Evolutionary conservation across 768 basidiomycete genomes (phyloP), one percentile per base, ranked within the genome.

Genomic region (Thelephora aurantiotincta): DNA sequence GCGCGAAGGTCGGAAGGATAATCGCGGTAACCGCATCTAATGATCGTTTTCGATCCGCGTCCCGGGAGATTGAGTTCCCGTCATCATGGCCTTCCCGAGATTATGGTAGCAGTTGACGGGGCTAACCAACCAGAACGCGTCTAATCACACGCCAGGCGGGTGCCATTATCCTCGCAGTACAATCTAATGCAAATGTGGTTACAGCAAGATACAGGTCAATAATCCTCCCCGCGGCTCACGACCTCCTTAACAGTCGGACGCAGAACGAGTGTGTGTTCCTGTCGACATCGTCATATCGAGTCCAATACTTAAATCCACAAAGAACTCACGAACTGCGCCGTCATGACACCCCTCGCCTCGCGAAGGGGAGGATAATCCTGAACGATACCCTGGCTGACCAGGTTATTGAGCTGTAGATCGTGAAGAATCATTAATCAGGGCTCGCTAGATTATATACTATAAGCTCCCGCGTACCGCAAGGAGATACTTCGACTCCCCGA

Each of bases 301-400:
- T 42, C 13, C 9, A 20, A 30, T 11, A 43, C 20, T 22, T 43
- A 11, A 11, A n/a, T 19, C 3, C 11, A 48, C 38, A 33, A 44
- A 34, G 34, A 43, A 68, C 79, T 52, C 56, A 87, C 84, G 61
- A 84, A 86, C 69, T 97, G 94, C 9, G 94, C 94, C 0, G 93
- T 96, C 89, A 93, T 96, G 1, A 82, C 77, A 35, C 80, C 92
- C 45, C 67, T 69, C 46, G 78, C 75, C 61, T 98, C 96, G 55
- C 79, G 84, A 34, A 99, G 69, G 0, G 96, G 96, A 9, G 90
- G 96, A 61, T 98, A 97, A 52, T 84, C 88, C 53, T 82, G 77
- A 2, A 99, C 91, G 47, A 97, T 78, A 1, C 82, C 85, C 63
- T 91, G 83, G 37, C 73, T 66, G 22, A 99, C 96, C 6, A 98